A percentile compares a stretch with the other conserved stretches of the same genome.
phyloP scores from a whole-genome alignment of 106 monocot genomes.

The Amphibolis antarctica region DNA sequence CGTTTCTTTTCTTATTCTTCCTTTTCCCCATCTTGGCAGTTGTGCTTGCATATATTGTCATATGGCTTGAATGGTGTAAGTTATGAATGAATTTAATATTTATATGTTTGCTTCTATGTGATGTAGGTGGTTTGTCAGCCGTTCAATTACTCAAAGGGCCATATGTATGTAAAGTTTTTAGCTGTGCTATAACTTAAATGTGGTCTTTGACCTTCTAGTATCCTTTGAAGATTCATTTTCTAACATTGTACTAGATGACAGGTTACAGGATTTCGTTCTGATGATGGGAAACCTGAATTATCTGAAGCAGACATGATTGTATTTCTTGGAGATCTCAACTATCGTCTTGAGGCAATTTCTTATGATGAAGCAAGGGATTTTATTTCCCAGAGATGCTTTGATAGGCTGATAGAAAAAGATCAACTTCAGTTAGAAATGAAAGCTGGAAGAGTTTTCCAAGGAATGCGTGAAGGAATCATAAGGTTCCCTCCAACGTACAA shows the following conservation, averaged over 20 bases:
- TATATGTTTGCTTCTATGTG: slow-evolving; percentile 5
- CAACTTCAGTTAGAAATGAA: slow-evolving; percentile 67
- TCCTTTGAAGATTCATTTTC: background rate
- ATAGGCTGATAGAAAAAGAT: slow-evolving; percentile 57
- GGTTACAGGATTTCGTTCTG: slow-evolving; percentile 19
- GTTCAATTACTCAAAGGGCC: slow-evolving; percentile 27
- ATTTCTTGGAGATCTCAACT: slow-evolving; percentile 66
- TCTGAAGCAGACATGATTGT: slow-evolving; percentile 64
- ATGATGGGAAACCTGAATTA: slow-evolving; percentile 41
- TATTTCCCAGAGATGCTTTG: slow-evolving; percentile 57
- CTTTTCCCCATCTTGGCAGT: background rate
- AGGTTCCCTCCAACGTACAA: slow-evolving; percentile 73
- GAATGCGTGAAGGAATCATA: slow-evolving; percentile 60
- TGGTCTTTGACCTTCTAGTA: background rate
- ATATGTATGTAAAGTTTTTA: slow-evolving; percentile 21
- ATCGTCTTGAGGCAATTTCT: slow-evolving; percentile 41
- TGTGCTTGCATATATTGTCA: background rate
- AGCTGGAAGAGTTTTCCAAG: slow-evolving; percentile 66
- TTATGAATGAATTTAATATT: background rate
- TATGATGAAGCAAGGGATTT: slow-evolving; percentile 65
- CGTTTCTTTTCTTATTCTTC: background rate
- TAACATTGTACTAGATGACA: slow-evolving; percentile 5
- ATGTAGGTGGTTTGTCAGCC: slow-evolving; percentile 27
- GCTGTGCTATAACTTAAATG: background rate
- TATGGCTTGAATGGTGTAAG: too few relatives aligned